phyloP scores from a whole-genome alignment of 495 filamentous ascomycete species.

The Neurospora tetraspora region DNA sequence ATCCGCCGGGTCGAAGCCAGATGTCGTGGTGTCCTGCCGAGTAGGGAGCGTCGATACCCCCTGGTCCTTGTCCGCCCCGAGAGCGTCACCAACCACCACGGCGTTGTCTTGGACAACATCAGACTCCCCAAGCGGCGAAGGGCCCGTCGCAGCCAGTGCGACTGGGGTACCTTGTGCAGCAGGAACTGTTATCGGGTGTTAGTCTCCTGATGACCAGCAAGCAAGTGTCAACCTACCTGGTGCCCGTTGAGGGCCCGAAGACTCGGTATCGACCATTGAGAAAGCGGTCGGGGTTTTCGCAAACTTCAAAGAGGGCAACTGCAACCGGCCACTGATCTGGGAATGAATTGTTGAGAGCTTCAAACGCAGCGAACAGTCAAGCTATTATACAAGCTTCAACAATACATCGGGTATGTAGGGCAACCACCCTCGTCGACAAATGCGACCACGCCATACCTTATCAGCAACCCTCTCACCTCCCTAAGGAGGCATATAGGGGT shows the following conservation, averaged over 20 bases:
- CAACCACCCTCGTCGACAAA: not conserved
- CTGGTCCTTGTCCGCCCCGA: not conserved
- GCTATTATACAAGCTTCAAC: slow-evolving; percentile 7
- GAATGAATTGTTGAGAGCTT: slow-evolving; percentile 11
- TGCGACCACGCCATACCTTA: not conserved
- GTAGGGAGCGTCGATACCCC: not conserved
- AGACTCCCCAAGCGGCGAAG: not conserved
- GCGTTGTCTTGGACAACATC: not conserved
- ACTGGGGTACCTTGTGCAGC: slow-evolving; percentile 3
- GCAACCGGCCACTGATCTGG: not conserved
- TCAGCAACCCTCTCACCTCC: not conserved
- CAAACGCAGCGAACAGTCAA: slow-evolving; percentile 3
- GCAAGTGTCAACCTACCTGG: slow-evolving; percentile 8
- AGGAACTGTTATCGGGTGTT: slow-evolving; percentile 2
- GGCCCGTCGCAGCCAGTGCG: slow-evolving; percentile 5
- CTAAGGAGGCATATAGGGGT: not conserved
- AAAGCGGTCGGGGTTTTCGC: not conserved
- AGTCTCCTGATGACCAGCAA: not conserved
- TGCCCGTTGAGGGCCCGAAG: slow-evolving; percentile 8
- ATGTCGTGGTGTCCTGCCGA: slow-evolving; percentile 9
- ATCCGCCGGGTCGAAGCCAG: slow-evolving; percentile 16
- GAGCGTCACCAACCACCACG: not conserved
- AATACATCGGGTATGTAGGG: not conserved
- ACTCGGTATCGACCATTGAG: slow-evolving; percentile 8
- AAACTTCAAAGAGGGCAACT: slow-evolving; percentile 3